These are phyloP conservation scores for Cyclotella kingstonii DNA, from an alignment of 108 stramenopile species.

Conservation along the genomic window DNA sequence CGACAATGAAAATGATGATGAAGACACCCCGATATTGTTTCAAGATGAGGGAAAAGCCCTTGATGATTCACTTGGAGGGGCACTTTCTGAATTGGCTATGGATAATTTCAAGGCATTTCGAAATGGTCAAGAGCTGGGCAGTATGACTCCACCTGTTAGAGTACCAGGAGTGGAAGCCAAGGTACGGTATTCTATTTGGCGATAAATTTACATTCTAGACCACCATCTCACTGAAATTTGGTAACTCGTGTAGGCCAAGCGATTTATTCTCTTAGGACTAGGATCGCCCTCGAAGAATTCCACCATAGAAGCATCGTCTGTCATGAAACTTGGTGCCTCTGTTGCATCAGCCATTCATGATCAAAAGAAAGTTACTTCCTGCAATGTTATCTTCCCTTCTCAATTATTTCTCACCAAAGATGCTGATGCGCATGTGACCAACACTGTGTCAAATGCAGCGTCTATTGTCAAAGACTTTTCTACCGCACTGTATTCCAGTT, in stretches of 20 bases:
- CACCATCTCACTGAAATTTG: no score
- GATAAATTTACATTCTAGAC: no score
- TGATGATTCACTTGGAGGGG: no score
- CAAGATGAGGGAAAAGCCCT: no score
- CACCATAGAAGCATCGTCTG: constrained; percentile 33
- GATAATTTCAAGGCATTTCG: no score
- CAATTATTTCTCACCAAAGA: constrained; percentile 5
- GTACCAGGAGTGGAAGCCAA: no score
- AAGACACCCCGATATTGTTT: no score
- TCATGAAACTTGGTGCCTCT: constrained; percentile 58
- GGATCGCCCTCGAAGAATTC: constrained; percentile 36
- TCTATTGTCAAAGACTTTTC: constrained; percentile 51
- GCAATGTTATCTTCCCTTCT: constrained; percentile 56
- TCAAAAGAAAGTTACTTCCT: constrained; percentile 66
- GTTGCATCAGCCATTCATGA: constrained; percentile 66
- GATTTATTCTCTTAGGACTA: constrained; percentile 64
- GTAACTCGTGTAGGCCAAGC: constrained; percentile 46
- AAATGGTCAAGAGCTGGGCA: no score
- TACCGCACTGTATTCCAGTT: constrained; percentile 51
- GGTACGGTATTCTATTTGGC: no score
- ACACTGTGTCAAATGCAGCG: constrained; percentile 5
- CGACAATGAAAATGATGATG: no score
- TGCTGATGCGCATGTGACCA: constrained; percentile 1
- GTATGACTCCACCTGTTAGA: no score
- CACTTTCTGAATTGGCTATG: no score